Evolutionary conservation across 164 flowering plant species (phyloP), one percentile per base, ranked within the genome.

Genomic region (Piper longum): DNA sequence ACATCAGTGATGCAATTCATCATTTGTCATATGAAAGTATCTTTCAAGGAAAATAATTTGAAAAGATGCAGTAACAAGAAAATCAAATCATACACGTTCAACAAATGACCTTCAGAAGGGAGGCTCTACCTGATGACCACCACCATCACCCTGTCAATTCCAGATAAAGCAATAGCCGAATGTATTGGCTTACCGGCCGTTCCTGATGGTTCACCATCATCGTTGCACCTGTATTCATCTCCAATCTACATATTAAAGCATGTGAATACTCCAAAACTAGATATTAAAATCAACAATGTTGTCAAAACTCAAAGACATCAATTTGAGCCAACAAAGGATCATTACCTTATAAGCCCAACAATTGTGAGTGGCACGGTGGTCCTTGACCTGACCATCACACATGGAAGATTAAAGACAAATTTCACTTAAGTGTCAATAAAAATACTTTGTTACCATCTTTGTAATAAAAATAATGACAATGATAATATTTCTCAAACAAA

Each of bases 301-400:
- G 12, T 5, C 14, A 9, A 9, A 48, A 48, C 52, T 9, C 9
- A 12, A 6, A 5, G 11, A 9, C 52, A 48, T 1, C 7, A 12
- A 9, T 48, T 8, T 9, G 14, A 2, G 14, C 9, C 9, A 14
- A 48, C 14, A 48, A 48, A 48, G 9, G 12, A 43, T 43, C 14
- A 57, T 43, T 72, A 92, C 96, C 97, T 88, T 88, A 64, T 87
- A 93, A 11, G 99, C 99, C 99, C 99, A 93, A 62, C 99, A 93
- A 80, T 93, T 93, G 70, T 93, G 99, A 18, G 85, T 83, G 9
- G 99, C 97, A 16, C 84, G 82, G 0, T 85, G 75, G 67, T 93
- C 95, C 44, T 79, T 66, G 11, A 88, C 99, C 98, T 91, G 18
- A 57, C 16, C 43, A 41, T 3, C 36, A 8, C 64, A 63, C 36